Evolutionary conservation across 352 stramenopile genomes (phyloP).

Genomic region (Phytopythium cucurbitacearum): DNA sequence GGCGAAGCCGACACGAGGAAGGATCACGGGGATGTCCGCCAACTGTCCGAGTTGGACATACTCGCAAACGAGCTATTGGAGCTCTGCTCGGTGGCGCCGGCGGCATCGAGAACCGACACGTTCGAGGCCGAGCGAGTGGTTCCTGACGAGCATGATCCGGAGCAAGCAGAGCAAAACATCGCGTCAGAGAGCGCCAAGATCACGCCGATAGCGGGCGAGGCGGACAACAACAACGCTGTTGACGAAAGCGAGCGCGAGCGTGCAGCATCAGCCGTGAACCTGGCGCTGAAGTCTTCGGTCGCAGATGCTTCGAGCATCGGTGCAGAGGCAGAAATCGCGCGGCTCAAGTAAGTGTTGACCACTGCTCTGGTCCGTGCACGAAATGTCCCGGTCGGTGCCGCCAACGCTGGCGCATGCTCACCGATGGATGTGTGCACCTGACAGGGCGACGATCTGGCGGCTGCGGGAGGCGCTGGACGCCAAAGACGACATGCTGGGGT

Average conservation of each 20-base stretch:
- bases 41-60: constrained; percentile 10
- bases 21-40: no score
- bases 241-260: no score
- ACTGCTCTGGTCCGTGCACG: not conserved
- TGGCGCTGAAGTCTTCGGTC: not conserved
- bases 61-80: constrained; percentile 17
- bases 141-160: not conserved
- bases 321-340: constrained; percentile 9
- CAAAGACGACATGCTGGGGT: constrained; percentile 57
- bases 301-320: not conserved
- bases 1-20: no score
- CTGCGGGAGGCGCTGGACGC: constrained; percentile 50
- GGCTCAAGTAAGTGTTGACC: constrained; percentile 18
- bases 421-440: no score
- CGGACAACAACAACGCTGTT: no score
- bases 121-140: not conserved
- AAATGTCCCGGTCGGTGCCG: no score
- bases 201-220: no score
- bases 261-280: not conserved
- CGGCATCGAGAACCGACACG: constrained; percentile 4
- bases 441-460: constrained; percentile 45
- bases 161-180: not conserved
- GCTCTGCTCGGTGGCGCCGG: constrained; percentile 4
- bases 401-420: no score
- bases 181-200: no score